Base-by-base conservation (phyloP, 2,329 filamentous ascomycete species). In the Hypoxylon sp. region DNA sequence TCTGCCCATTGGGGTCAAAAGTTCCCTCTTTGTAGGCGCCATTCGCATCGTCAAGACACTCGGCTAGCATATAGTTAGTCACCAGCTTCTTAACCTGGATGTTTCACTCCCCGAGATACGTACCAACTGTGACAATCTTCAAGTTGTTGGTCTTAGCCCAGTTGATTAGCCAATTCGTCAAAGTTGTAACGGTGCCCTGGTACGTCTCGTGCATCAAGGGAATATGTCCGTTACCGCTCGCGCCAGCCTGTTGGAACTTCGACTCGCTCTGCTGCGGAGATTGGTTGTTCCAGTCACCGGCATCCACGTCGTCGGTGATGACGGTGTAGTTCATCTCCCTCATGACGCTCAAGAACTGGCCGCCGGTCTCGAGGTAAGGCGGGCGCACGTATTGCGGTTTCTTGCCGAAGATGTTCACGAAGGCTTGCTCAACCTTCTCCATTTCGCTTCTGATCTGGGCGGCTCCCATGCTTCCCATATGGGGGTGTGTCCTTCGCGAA, bases 291-390 rank as follows among this genome's bases (percentile, higher is more conserved):
- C 89, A 90, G 78, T 90, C 88, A 55, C 87, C 85, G 1, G 87
- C 84, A 74, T 91, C 88, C 53, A 90, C 80, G 68, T 90, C 86
- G 73, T 89, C 83, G 72, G 87, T 89, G 73, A 87, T 85, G 73
- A 89, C 83, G 74, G 88, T 87, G 81, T 89, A 89, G 62, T 85
- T 85, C 54, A 89, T 76, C 60, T 78, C 69, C 62, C 73, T 74
- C 79, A 85, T 80, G 13, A 80, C 80, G 17, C 75, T 73, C 52
- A 85, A 76, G 46, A 85, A 80, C 64, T 80, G 75, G 21, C 82
- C 82, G 55, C 82, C 78, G 2, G 83, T 85, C 63, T 82, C 82
- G 47, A 86, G 82, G 76, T 85, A 85, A 0, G 84, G 84, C 5
- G 84, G 84, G 0, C 84, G 82, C 81, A 86, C 80, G 78, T 86